These are phyloP conservation scores for Saccharomycopsis babjevae DNA, from an alignment of 805 yeast genomes.

Conservation along the genomic window DNA sequence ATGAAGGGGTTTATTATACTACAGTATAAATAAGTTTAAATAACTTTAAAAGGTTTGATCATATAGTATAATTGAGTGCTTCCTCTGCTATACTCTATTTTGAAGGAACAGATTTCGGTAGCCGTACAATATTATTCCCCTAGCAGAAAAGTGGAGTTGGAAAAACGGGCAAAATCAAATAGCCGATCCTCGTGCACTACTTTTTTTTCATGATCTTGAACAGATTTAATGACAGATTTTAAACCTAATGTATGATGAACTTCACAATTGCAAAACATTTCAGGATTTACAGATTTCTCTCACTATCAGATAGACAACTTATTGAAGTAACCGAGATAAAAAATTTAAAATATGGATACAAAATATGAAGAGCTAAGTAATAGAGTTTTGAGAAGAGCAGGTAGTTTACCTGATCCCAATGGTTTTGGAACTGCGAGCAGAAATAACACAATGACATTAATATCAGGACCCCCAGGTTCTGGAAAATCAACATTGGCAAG, in stretches of 20 bases:
- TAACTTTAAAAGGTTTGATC: too few species aligned
- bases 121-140: background rate
- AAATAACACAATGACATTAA: conserved; percentile 33
- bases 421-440: too few species aligned
- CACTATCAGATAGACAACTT: background rate
- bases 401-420: conserved; percentile 22
- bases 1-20: too few species aligned
- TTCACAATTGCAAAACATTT: background rate
- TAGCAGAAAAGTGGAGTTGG: background rate
- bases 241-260: background rate
- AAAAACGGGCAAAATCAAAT: too few species aligned
- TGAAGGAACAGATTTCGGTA: background rate
- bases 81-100: too few species aligned
- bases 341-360: conserved; percentile 22
- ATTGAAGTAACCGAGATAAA: background rate
- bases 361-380: conserved; percentile 25
- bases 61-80: background rate
- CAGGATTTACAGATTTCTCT: background rate
- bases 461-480: conserved; percentile 78
- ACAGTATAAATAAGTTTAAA: too few species aligned
- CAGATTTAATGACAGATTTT: background rate
- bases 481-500: conserved; percentile 68
- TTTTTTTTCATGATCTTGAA: background rate
- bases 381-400: conserved; percentile 12
- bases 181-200: background rate